Conservation (phyloP, 2,329 filamentous ascomycete species). For the Cladosporium sp. region DNA sequence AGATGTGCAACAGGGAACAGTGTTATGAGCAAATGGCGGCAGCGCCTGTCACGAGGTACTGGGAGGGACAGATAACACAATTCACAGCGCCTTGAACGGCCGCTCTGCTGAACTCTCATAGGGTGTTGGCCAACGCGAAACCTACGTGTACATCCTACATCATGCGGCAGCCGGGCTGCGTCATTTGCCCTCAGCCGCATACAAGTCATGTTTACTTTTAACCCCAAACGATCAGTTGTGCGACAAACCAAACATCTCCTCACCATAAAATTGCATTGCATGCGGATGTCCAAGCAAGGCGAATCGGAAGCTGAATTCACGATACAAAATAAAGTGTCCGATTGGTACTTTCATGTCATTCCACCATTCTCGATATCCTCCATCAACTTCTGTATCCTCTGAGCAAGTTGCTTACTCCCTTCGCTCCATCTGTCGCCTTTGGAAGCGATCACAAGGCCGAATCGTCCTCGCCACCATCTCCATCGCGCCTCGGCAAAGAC, state of each 20-base stretch:
- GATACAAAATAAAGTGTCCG: too few species aligned
- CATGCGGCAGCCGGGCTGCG: not conserved
- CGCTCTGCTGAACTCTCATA: not conserved
- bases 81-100: not conserved
- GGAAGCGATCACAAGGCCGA: not conserved
- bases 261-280: too few species aligned
- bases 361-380: not conserved
- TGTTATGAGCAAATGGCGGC: not conserved
- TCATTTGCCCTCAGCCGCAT: too few species aligned
- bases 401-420: not conserved
- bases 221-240: too few species aligned
- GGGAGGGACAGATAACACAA: not conserved
- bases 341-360: too few species aligned
- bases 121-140: not conserved
- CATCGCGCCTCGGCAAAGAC: not conserved
- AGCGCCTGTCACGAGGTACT: not conserved
- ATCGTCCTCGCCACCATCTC: not conserved
- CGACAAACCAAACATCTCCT: too few species aligned
- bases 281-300: too few species aligned
- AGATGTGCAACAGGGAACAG: not conserved
- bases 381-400: not conserved
- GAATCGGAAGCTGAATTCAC: too few species aligned
- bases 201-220: too few species aligned
- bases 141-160: not conserved
- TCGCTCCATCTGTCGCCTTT: not conserved